Evolutionary conservation across 805 yeast species (phyloP), one percentile per base, ranked within the genome.

Genomic region (Monosporozyma yasuniensis): DNA sequence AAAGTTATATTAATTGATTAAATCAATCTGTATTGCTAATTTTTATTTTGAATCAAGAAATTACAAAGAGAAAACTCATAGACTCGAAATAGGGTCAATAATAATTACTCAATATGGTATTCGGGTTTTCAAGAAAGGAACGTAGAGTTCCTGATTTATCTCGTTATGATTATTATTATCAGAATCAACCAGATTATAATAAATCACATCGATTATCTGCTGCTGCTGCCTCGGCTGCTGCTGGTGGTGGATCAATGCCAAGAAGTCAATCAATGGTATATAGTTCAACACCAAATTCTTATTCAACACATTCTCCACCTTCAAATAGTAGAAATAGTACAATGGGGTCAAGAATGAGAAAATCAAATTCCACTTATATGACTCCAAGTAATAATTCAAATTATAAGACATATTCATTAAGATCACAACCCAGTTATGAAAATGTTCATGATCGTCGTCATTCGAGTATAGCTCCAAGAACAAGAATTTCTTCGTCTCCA

Each of bases 1-100:
- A 25, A 25, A 10, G 23, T 22, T 4, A 10, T 22, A 22, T 21
- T 51, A 90, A 90, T 62, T 72, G 89, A 44, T 68, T 91, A 49
- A 97, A 91, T 65, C 88, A 96, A 84, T 91, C 44, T 84, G 90
- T 68, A 91, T 25, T 25, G 27, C 27, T 25, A 91, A 66, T 85
- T 82, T 59, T 81, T 86, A 7, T 8, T 21, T 41, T 10, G 14
- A n/a, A n/a, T n/a, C n/a, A n/a, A n/a, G n/a, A 11, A 19, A 27
- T 28, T 18, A 35, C 23, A 5, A 14, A 3, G 3, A 18, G 22
- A 14, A 14, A 32, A 42, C 14, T n/a, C 3, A n/a, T 27, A n/a
- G 12, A 23, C 16, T 3, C 4, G 21, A n/a, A 25, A 25, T 37
- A 11, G n/a, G 16, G n/a, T 12, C 7, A 32, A 32, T 3, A 14